Percentiles rank a stretch among this genome's conserved stretches.
Conservation (phyloP, 2,329 filamentous ascomycete genomes). For the Hypoxylon rubiginosum region DNA sequence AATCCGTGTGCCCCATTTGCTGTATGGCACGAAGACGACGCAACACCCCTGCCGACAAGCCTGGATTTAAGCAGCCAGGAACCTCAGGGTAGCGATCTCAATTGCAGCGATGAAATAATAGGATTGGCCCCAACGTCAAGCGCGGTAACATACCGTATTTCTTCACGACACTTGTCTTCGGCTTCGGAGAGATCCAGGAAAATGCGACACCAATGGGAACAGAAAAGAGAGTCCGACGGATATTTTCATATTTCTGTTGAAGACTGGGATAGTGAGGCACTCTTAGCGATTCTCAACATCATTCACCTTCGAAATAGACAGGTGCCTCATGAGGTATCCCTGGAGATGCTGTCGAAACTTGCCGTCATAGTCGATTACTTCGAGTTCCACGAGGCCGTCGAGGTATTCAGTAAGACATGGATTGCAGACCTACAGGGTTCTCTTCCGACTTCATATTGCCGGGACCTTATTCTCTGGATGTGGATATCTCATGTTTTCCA, state of each 20-base stretch:
- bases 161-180: conserved; percentile 1
- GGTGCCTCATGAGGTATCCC: conserved; percentile 39
- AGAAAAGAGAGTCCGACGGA: conserved; percentile 2
- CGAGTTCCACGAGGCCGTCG: conserved; percentile 46
- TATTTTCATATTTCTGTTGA: not conserved
- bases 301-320: conserved; percentile 47
- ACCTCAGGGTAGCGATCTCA: not conserved
- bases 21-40: conserved; percentile 3
- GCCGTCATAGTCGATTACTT: conserved; percentile 52
- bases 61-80: not conserved
- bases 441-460: conserved; percentile 6
- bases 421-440: conserved; percentile 1
- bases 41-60: not conserved
- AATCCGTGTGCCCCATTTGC: conserved; percentile 22
- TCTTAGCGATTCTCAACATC: conserved; percentile 39
- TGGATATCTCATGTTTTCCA: conserved; percentile 26
- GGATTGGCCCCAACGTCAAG: not conserved
- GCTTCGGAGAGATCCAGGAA: not conserved
- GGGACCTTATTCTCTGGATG: conserved; percentile 32
- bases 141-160: not conserved
- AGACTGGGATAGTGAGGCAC: conserved; percentile 17
- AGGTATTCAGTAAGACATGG: conserved; percentile 38
- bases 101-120: not conserved
- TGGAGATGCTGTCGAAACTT: conserved; percentile 48
- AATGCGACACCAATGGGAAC: conserved; percentile 13